phyloP scores from a whole-genome alignment of 2,329 filamentous ascomycete species.

The Dryadomyces sulphureus region DNA sequence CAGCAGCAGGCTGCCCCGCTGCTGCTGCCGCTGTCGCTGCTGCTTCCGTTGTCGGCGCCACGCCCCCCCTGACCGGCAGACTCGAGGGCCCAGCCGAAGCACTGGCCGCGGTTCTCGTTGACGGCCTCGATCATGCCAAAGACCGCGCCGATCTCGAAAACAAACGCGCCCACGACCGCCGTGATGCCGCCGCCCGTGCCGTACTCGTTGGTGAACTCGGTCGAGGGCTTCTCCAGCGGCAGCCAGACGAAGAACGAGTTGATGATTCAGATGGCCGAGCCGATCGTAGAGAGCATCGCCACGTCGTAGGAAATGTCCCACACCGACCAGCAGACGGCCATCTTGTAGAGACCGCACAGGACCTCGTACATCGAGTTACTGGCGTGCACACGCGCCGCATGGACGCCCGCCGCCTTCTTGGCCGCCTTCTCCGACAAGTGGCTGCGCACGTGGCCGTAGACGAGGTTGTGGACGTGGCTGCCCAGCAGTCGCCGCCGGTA shows the following conservation, averaged over 20 bases:
- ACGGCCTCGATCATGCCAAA: slow-evolving; percentile 51
- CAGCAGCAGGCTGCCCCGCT: slow-evolving; percentile 1
- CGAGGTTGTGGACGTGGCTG: too few relatives aligned
- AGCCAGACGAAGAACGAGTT: slow-evolving; percentile 52
- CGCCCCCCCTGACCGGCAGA: slow-evolving; percentile 9
- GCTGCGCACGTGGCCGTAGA: neutral
- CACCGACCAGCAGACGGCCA: slow-evolving; percentile 21
- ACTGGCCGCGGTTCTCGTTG: slow-evolving; percentile 50
- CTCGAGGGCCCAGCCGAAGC: slow-evolving; percentile 56
- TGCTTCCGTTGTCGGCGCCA: neutral
- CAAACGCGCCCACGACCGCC: slow-evolving; percentile 50
- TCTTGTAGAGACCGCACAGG: slow-evolving; percentile 18
- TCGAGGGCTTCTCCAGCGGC: slow-evolving; percentile 35
- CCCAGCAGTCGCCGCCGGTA: neutral
- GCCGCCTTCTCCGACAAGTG: too few relatives aligned
- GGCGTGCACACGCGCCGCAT: neutral
- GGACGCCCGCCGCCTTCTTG: neutral
- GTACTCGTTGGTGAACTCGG: slow-evolving; percentile 38
- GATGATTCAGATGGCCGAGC: slow-evolving; percentile 36
- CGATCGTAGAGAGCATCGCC: slow-evolving; percentile 23
- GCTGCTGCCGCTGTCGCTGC: neutral
- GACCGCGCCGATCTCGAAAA: slow-evolving; percentile 50
- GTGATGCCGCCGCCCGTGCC: slow-evolving; percentile 42
- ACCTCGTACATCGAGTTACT: slow-evolving; percentile 15
- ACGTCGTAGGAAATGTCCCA: slow-evolving; percentile 29